These are phyloP conservation scores for Aegilops tauschii DNA, from an alignment of 176 grass and related monocot species.

Conservation along the genomic window DNA sequence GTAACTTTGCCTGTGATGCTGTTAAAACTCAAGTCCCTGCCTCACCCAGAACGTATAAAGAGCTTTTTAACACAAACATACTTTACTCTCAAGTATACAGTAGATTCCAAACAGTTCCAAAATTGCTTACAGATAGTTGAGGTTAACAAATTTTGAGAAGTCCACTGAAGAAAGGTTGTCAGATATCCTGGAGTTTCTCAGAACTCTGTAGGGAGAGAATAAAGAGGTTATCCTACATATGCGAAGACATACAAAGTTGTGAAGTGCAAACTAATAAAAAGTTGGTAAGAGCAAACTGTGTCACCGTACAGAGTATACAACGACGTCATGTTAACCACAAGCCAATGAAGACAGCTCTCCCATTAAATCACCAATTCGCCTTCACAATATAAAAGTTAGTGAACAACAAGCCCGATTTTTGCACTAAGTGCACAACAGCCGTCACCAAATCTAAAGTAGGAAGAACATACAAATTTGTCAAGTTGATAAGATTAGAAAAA, in stretches of 20 bases:
- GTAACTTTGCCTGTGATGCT: constrained; percentile 47
- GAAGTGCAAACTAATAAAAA: background rate
- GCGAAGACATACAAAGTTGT: background rate
- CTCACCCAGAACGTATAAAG: background rate
- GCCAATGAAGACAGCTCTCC: constrained; percentile 34
- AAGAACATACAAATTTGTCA: constrained; percentile 37
- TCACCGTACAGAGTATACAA: constrained; percentile 29
- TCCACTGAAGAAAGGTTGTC: constrained; percentile 17
- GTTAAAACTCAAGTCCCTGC: constrained; percentile 70
- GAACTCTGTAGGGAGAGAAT: constrained; percentile 23
- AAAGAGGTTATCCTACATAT: background rate
- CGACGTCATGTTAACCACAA: constrained; percentile 34
- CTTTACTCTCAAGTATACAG: background rate
- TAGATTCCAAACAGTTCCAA: background rate
- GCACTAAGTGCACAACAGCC: background rate
- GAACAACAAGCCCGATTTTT: background rate
- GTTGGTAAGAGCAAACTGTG: background rate
- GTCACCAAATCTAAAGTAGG: background rate
- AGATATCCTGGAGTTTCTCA: constrained; percentile 44
- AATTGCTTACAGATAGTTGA: constrained; percentile 11
- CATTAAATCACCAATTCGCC: constrained; percentile 45
- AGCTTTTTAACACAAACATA: background rate
- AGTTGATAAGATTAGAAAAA: constrained; percentile 30
- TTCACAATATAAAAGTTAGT: constrained; percentile 6
- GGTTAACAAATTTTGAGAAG: constrained; percentile 22